Base-by-base conservation (phyloP, 805 yeast genomes). In the Barnettozyma californica region DNA sequence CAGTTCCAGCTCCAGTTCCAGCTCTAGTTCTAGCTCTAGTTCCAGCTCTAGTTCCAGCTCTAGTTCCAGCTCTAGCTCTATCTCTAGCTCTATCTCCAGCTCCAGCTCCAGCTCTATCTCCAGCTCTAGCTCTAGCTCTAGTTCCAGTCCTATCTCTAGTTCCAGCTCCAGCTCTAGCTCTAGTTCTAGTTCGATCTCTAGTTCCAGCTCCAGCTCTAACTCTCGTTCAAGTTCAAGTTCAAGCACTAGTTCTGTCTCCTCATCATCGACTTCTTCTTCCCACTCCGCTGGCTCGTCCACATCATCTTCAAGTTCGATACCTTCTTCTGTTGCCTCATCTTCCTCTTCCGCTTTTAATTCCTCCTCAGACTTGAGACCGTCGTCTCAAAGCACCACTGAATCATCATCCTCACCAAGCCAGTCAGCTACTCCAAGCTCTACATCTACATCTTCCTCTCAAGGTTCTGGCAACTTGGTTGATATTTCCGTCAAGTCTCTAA, bases 161-260 rank as follows among this genome's bases (percentile, higher is more conserved):
- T n/a, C n/a, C 9, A n/a, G n/a, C n/a, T n/a, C n/a, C n/a, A n/a
- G n/a, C n/a, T n/a, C n/a, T n/a, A n/a, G n/a, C n/a, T n/a, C 27
- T 7, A 25, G 27, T 25, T 25, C 27, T 7, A 25, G 54, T 8
- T 48, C 53, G 8, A 25, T 6, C 9, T 36, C 55, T 6, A 44
- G 70, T 19, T 46, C 68, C 8, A 46, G 70, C 18, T 27, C 31
- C 9, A 27, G 31, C 31, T 27, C 31, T 10, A 25, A 9, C 27
- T 25, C 27, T 9, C 9, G 54, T 5, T 48, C 53, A 9, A n/a
- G n/a, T n/a, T 36, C 55, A 6, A 44, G 70, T 19, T 47, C 68
- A 9, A 45, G 70, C 20, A 45, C 69, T 8, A 46, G 71, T 6
- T 41, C 68, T n/a, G 33, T 67, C 9, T 45, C 67, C 9, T 45